Conservation (phyloP, 1,284 basidiomycete genomes). For the Ustilago xerochloae region DNA sequence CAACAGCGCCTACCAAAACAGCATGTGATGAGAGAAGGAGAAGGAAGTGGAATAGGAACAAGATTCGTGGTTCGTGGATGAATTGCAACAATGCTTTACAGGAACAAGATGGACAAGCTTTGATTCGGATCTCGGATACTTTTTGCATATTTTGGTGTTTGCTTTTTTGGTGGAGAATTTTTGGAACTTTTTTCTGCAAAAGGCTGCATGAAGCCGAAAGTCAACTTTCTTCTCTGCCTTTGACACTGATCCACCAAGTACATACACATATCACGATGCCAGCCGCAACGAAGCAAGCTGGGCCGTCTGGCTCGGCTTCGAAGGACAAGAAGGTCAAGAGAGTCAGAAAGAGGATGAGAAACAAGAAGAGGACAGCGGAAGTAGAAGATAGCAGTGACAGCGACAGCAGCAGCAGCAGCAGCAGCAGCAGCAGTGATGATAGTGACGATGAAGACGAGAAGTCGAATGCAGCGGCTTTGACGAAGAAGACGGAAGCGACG, state of each 20-base stretch:
- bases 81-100: constrained; percentile 13
- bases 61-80: too few relatives aligned
- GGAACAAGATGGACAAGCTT: not conserved
- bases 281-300: constrained; percentile 4
- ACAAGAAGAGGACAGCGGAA: constrained; percentile 41
- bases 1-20: not conserved
- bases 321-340: constrained; percentile 35
- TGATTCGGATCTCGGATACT: constrained; percentile 27
- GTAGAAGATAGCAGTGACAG: constrained; percentile 28
- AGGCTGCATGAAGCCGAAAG: not conserved
- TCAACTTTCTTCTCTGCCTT: not conserved
- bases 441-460: constrained; percentile 28
- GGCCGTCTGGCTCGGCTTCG: constrained; percentile 16
- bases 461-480: constrained; percentile 1
- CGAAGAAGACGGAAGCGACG: not conserved
- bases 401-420: constrained; percentile 18
- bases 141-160: constrained; percentile 9
- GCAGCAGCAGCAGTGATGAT: constrained; percentile 24
- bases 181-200: not conserved
- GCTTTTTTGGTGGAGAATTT: constrained; percentile 28
- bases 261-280: constrained; percentile 17
- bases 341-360: constrained; percentile 28
- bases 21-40: not conserved
- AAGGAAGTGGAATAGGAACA: not conserved
- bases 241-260: too few relatives aligned